phyloP scores from a whole-genome alignment of 495 filamentous ascomycete species.

The Daldinia grandis region DNA sequence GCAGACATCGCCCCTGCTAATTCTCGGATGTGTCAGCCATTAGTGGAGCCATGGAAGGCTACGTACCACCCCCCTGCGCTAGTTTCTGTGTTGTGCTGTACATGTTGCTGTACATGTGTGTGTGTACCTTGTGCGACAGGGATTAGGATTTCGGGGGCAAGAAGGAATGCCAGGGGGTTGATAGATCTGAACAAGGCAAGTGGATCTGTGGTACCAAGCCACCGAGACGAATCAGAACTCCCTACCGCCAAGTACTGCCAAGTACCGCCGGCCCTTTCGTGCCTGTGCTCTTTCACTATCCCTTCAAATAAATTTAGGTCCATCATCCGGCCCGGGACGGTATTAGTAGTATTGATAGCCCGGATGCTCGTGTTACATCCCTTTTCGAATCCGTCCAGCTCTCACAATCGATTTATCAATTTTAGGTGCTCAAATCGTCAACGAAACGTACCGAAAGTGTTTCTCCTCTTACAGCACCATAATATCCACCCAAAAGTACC shows the following conservation, averaged over 20 bases:
- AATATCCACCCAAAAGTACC: not conserved
- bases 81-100: conserved; percentile 5
- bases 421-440: not conserved
- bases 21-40: conserved; percentile 37
- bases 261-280: conserved; percentile 8
- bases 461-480: conserved; percentile 3
- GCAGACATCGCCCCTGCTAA: conserved; percentile 13
- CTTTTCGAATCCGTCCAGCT: not conserved
- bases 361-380: conserved; percentile 20
- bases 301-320: conserved; percentile 13
- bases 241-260: not conserved
- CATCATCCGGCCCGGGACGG: conserved; percentile 21
- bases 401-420: conserved; percentile 24
- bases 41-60: conserved; percentile 29
- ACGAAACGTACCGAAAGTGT: conserved; percentile 12
- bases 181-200: conserved; percentile 34
- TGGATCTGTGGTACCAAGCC: conserved; percentile 40
- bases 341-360: conserved; percentile 11
- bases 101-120: conserved; percentile 1
- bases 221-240: conserved; percentile 34
- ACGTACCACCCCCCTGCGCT: conserved; percentile 16
- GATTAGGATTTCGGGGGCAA: conserved; percentile 21
- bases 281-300: conserved; percentile 3
- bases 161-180: conserved; percentile 35
- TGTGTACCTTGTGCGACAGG: conserved; percentile 18